phyloP scores from a whole-genome alignment of 179 eudicot genomes.

The Spergularia azorica region DNA sequence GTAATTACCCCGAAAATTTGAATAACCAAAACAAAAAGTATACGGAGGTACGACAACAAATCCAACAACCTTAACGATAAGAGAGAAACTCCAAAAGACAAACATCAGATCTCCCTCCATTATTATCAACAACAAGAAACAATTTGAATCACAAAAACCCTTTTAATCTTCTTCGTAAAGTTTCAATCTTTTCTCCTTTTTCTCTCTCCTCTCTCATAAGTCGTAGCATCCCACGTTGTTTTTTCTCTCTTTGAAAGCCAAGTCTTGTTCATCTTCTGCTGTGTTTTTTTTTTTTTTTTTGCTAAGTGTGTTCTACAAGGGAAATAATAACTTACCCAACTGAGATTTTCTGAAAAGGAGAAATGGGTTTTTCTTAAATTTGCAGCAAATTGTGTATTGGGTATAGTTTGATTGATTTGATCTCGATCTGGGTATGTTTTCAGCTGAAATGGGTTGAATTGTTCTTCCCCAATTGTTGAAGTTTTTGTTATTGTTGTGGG shows the following conservation, averaged over 20 bases:
- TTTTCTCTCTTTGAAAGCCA: constrained; percentile 58
- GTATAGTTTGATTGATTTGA: constrained; percentile 12
- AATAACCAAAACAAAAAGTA: background rate
- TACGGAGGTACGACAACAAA: background rate
- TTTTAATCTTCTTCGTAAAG: constrained; percentile 4
- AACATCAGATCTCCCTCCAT: constrained; percentile 32
- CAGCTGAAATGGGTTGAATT: constrained; percentile 39
- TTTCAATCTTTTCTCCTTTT: background rate
- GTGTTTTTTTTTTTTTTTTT: constrained; percentile 18
- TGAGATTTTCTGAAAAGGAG: background rate
- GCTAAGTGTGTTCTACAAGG: constrained; percentile 53
- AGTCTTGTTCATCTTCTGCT: constrained; percentile 29
- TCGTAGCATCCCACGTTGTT: constrained; percentile 33
- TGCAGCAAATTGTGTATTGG: background rate
- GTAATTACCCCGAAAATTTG: constrained; percentile 2
- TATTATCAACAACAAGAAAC: background rate
- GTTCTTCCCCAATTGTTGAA: background rate
- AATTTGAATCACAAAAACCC: constrained; percentile 1
- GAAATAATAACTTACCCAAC: constrained; percentile 32
- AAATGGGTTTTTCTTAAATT: constrained; percentile 25
- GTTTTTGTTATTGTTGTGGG: constrained; percentile 17
- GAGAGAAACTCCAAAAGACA: constrained; percentile 9
- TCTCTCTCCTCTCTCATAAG: constrained; percentile 23
- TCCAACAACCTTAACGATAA: background rate
- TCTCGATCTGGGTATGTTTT: constrained; percentile 33